These are phyloP conservation scores for Cryptosporidium sp. DNA, from an alignment of 169 alveolate species.

Conservation along the genomic window DNA sequence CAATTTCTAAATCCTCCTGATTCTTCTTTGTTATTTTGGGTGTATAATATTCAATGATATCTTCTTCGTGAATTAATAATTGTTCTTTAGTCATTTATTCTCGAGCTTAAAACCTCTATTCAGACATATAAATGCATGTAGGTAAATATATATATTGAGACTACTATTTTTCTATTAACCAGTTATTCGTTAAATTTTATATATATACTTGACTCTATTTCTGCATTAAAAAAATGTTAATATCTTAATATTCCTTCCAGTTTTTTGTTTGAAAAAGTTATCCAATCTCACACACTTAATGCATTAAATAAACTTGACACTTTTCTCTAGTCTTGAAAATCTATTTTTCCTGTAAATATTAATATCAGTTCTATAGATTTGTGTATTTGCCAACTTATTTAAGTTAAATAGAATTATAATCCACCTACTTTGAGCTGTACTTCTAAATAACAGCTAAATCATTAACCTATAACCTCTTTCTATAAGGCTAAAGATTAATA, in stretches of 20 bases:
- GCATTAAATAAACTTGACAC: not conserved
- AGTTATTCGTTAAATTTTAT: not conserved
- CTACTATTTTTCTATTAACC: not conserved
- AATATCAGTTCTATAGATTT: not conserved
- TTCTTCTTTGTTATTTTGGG: not conserved
- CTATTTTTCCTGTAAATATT: not conserved
- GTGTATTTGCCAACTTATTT: not conserved
- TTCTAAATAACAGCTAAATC: no score
- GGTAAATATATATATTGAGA: not conserved
- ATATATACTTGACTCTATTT: not conserved
- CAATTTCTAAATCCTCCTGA: not conserved
- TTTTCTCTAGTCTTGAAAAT: not conserved
- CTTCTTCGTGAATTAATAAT: not conserved
- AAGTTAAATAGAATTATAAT: no score
- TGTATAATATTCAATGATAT: constrained; percentile 8
- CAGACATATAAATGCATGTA: not conserved
- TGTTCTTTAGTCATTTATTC: not conserved
- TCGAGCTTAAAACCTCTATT: not conserved
- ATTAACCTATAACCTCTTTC: no score
- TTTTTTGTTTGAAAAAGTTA: no score
- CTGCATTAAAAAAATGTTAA: no score
- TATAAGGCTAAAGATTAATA: not conserved
- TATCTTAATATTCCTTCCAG: not conserved
- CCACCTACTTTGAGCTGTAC: not conserved
- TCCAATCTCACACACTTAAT: not conserved